Conservation (phyloP, 257 asterid genomes). For the Mitragyna speciosa region DNA sequence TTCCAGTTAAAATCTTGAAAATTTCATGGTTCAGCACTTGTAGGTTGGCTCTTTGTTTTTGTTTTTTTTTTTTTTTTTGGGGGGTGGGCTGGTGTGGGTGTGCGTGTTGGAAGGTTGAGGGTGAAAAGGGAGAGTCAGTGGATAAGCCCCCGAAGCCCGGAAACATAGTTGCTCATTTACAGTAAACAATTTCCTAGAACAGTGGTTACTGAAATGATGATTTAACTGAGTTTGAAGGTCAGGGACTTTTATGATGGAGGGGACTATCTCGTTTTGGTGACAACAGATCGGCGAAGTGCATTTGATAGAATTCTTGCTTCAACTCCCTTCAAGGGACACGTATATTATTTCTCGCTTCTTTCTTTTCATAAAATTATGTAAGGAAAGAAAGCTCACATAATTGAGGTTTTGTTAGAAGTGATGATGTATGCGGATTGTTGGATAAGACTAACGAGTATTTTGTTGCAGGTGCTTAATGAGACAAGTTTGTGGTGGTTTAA, state of each 20-base stretch:
- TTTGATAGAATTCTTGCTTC: conserved; percentile 94
- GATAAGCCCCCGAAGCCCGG: too few relatives aligned
- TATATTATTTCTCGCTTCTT: conserved; percentile 10
- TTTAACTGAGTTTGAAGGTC: conserved; percentile 54
- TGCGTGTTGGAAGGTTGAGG: neutral
- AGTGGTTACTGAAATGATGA: neutral
- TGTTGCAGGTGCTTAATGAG: conserved; percentile 78
- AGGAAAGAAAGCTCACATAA: neutral
- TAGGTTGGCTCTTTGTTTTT: too few relatives aligned
- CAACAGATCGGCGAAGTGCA: conserved; percentile 95
- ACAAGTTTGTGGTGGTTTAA: conserved; percentile 95
- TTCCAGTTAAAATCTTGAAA: neutral
- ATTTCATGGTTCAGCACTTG: neutral
- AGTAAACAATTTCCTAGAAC: neutral
- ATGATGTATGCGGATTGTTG: neutral
- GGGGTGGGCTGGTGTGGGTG: neutral
- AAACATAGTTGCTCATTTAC: neutral
- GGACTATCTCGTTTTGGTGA: conserved; percentile 76
- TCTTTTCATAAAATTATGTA: neutral
- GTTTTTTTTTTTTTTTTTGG: too few relatives aligned
- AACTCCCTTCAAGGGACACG: conserved; percentile 97
- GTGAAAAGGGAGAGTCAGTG: neutral
- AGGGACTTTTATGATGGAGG: conserved; percentile 92
- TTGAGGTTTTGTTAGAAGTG: conserved; percentile 1
- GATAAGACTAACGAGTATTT: conserved; percentile 6